phyloP scores from a whole-genome alignment of 2,329 filamentous ascomycete species.

The Beauveria brongniartii region DNA sequence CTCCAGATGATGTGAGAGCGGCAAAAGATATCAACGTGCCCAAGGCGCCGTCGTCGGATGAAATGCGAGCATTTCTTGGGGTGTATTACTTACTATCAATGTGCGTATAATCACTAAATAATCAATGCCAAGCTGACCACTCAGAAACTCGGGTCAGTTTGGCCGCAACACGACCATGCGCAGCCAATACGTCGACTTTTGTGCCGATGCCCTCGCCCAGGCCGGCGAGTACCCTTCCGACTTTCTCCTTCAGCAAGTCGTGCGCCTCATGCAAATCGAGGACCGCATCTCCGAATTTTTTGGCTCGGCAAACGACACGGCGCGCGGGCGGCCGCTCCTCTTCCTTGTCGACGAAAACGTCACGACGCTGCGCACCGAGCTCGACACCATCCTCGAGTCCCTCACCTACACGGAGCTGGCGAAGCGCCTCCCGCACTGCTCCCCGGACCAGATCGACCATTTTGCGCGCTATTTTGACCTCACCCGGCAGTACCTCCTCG shows the following conservation, averaged over 20 bases:
- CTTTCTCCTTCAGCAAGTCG: constrained; percentile 25
- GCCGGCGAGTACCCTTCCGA: constrained; percentile 22
- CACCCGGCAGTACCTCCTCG: constrained; percentile 28
- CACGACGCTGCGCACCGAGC: constrained; percentile 23
- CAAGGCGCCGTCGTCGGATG: constrained; percentile 25
- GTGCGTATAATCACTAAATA: constrained; percentile 19
- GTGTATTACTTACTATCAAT: constrained; percentile 32
- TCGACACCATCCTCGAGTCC: constrained; percentile 25
- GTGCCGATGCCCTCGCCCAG: constrained; percentile 22
- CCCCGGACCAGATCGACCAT: constrained; percentile 10
- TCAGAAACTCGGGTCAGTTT: constrained; percentile 30
- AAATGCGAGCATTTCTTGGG: constrained; percentile 30
- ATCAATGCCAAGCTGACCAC: neutral
- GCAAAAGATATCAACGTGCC: constrained; percentile 14
- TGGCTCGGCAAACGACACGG: constrained; percentile 22
- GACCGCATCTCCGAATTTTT: constrained; percentile 27
- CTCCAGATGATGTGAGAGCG: constrained; percentile 12
- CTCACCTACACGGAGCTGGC: constrained; percentile 19
- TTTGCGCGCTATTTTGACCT: constrained; percentile 21
- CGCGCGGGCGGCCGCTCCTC: constrained; percentile 21
- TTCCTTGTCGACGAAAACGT: constrained; percentile 26
- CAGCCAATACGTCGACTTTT: constrained; percentile 25
- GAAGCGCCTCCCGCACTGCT: constrained; percentile 9
- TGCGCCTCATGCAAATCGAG: constrained; percentile 27
- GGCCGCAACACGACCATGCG: constrained; percentile 25